Evolutionary conservation across 345 rosid genomes (phyloP), one percentile per base, ranked within the genome.

Genomic region (Durio zibethinus): DNA sequence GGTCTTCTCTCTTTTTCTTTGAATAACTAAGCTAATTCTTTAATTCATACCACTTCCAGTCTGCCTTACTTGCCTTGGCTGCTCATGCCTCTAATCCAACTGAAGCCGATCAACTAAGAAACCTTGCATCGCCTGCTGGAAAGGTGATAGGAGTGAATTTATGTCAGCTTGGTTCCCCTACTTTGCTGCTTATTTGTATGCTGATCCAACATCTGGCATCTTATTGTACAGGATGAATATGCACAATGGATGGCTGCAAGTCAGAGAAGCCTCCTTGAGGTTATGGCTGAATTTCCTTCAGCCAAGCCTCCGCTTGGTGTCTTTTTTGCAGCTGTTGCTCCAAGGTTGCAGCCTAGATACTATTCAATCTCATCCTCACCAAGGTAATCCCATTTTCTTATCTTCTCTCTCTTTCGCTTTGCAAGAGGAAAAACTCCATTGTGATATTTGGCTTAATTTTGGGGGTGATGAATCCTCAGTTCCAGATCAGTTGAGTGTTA

Each of bases 291-390:
- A 85, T 96, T 92, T 74, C 97, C 93, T 68, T 93, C 99, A 52
- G 97, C 95, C 57, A 96, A 74, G 84, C 95, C 99, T 27, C 91
- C 99, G 23, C 89, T 96, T 72, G 97, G 99, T 62, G 97, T 96
- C 72, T 96, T 96, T 89, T 94, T 96, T 84, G 99, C 98, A 60
- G 91, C 95, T 53, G 89, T 96, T 79, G 95, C 98, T 61, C 97
- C 98, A 27, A 90, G 93, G 50, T 86, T 96, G 89, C 97, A 88
- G 85, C 99, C 97, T 57, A 89, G 99, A 88, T 96, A 86, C 81
- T 96, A 96, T 84, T 96, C 99, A 18, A 96, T 96, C 80, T 96
- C 99, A 50, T 96, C 99, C 47, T 96, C 99, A 10, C 97, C 99
- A 67, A 91, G 92, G 99, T 93, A 79, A 85, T 78, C 56, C 75